These are phyloP conservation scores for Fibroporia radiculosa DNA, from an alignment of 768 basidiomycete species.

Conservation along the genomic window DNA sequence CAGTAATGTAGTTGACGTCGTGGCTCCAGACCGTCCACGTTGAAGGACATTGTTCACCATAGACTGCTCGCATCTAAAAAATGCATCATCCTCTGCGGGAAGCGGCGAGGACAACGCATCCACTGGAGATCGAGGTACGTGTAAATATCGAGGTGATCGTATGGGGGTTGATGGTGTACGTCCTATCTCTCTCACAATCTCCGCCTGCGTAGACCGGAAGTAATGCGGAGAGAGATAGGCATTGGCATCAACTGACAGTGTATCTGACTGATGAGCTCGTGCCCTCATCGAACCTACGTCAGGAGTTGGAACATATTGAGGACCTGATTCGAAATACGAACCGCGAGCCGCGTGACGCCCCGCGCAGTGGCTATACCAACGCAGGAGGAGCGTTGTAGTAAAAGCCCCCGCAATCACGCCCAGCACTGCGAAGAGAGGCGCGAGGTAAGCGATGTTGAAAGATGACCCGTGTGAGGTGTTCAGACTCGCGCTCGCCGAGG, in stretches of 20 bases:
- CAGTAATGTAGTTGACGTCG: background rate
- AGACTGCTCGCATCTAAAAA: slow-evolving; percentile 15
- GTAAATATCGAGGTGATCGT: background rate
- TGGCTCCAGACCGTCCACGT: background rate
- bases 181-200: slow-evolving; percentile 9
- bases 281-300: background rate
- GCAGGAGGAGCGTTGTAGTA: slow-evolving; percentile 15
- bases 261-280: background rate
- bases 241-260: background rate
- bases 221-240: background rate
- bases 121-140: background rate
- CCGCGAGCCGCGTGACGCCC: slow-evolving; percentile 2
- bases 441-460: slow-evolving; percentile 23
- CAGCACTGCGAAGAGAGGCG: slow-evolving; percentile 21
- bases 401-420: slow-evolving; percentile 20
- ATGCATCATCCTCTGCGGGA: slow-evolving; percentile 20
- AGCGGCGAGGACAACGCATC: background rate
- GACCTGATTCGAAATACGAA: slow-evolving; percentile 18
- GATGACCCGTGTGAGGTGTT: background rate
- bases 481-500: slow-evolving; percentile 2
- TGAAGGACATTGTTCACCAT: background rate
- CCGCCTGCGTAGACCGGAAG: background rate
- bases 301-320: slow-evolving; percentile 19
- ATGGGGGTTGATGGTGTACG: slow-evolving; percentile 10
- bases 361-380: slow-evolving; percentile 3